These are phyloP conservation scores for Thinopyrum elongatum DNA, from an alignment of 176 grass and related monocot species.

Conservation along the genomic window DNA sequence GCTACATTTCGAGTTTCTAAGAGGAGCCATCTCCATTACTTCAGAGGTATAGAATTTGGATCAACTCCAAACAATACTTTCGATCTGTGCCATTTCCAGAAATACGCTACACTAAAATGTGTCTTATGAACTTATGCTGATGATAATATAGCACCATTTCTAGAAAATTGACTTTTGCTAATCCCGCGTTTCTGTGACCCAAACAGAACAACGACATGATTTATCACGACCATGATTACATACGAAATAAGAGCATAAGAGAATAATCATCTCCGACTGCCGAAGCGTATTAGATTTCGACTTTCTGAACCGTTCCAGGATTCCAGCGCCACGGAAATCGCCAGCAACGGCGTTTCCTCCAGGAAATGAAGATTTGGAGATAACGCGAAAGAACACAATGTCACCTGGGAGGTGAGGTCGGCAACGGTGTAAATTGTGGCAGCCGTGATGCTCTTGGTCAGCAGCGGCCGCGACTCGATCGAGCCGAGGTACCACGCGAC, in stretches of 20 bases:
- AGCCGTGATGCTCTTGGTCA: conserved; percentile 92
- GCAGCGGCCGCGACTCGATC: conserved; percentile 66
- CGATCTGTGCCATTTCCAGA: neutral
- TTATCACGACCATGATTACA: neutral
- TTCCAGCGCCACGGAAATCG: neutral
- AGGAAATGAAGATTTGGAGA: neutral
- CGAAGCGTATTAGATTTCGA: neutral
- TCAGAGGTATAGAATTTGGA: neutral
- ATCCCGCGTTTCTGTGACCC: neutral
- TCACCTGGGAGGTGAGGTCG: conserved; percentile 82
- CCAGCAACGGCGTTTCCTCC: neutral
- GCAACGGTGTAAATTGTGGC: conserved; percentile 78
- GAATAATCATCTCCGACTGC: neutral
- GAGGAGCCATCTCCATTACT: neutral
- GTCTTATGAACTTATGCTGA: neutral
- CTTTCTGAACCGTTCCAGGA: neutral
- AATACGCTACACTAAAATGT: neutral
- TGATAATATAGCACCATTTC: neutral
- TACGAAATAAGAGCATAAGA: neutral
- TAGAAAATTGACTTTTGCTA: neutral
- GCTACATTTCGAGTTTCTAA: neutral
- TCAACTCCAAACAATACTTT: neutral
- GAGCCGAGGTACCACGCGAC: conserved; percentile 73
- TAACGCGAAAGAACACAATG: neutral
- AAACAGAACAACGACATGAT: neutral